Conservation (phyloP, 495 filamentous ascomycete species). For the Hypoxylon perforatum region DNA sequence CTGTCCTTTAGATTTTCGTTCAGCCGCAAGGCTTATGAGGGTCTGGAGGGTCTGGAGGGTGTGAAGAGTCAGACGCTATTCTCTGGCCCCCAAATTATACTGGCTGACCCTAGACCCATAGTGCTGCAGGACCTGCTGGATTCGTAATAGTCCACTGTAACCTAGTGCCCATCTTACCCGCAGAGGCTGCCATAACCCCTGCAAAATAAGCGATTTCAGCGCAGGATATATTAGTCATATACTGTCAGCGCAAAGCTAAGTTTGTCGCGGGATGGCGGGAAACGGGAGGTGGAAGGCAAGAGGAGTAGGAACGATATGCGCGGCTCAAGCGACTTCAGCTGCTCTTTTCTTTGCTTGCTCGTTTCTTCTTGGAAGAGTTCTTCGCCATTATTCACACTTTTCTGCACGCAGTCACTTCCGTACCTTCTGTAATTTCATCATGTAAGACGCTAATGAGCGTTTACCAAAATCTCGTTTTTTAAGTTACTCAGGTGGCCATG, state of each 20-base stretch:
- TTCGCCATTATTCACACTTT: no score
- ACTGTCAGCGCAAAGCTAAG: slow-evolving; percentile 1
- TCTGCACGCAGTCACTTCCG: not conserved
- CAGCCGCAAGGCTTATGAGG: not conserved
- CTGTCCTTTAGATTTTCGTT: not conserved
- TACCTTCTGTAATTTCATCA: not conserved
- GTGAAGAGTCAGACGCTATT: not conserved
- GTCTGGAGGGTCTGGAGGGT: no score
- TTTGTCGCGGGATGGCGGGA: not conserved
- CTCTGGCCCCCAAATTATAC: slow-evolving; percentile 16
- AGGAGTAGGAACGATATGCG: not conserved
- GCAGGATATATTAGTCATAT: slow-evolving; percentile 2
- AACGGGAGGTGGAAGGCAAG: not conserved
- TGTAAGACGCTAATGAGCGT: not conserved
- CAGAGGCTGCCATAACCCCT: slow-evolving; percentile 1
- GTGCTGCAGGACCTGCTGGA: no score
- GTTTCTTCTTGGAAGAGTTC: no score
- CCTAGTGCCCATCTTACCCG: no score
- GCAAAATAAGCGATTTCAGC: not conserved
- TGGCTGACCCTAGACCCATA: no score
- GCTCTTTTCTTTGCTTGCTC: not conserved
- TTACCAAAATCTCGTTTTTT: not conserved
- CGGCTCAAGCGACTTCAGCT: not conserved
- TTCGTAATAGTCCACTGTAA: no score
- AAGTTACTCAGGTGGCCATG: not conserved